Percentiles rank a stretch among this genome's conserved stretches.
phyloP scores from a whole-genome alignment of 805 yeast species.

The Candida gorgasii region DNA sequence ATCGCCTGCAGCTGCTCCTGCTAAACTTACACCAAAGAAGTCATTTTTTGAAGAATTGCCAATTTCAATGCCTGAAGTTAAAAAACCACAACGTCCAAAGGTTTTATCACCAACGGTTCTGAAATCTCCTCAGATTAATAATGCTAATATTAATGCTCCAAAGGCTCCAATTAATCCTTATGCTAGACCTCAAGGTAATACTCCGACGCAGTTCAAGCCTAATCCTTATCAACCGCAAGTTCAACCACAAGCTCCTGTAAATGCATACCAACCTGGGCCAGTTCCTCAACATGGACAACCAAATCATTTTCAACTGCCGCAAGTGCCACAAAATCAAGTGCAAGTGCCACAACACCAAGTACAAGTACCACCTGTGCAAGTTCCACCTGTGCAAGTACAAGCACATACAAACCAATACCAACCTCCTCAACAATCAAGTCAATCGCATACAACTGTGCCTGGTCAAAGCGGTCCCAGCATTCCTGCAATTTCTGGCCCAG shows the following conservation, averaged over 20 bases:
- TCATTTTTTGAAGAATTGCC: slow-evolving; percentile 65
- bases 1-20: slow-evolving; percentile 1
- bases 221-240: not conserved
- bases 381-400: too few species aligned
- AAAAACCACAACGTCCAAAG: slow-evolving; percentile 32
- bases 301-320: slow-evolving; percentile 3
- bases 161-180: slow-evolving; percentile 30
- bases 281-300: not conserved
- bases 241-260: not conserved
- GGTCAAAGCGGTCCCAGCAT: too few species aligned
- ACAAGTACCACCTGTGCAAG: too few species aligned
- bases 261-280: not conserved
- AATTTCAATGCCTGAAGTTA: slow-evolving; percentile 29
- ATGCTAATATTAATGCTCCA: slow-evolving; percentile 9
- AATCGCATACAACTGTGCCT: too few species aligned
- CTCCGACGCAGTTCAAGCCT: slow-evolving; percentile 1
- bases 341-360: too few species aligned
- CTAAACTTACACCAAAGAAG: slow-evolving; percentile 21
- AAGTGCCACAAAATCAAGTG: not conserved
- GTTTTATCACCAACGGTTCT: slow-evolving; percentile 1
- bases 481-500: slow-evolving; percentile 7
- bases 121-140: slow-evolving; percentile 15
- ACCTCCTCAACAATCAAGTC: too few species aligned
- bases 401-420: slow-evolving; percentile 4
- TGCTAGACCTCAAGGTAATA: slow-evolving; percentile 1